Percentiles rank a stretch among this genome's conserved stretches.
Evolutionary conservation across 352 stramenopile genomes (phyloP).

Genomic region (Blastocystis sp.): DNA sequence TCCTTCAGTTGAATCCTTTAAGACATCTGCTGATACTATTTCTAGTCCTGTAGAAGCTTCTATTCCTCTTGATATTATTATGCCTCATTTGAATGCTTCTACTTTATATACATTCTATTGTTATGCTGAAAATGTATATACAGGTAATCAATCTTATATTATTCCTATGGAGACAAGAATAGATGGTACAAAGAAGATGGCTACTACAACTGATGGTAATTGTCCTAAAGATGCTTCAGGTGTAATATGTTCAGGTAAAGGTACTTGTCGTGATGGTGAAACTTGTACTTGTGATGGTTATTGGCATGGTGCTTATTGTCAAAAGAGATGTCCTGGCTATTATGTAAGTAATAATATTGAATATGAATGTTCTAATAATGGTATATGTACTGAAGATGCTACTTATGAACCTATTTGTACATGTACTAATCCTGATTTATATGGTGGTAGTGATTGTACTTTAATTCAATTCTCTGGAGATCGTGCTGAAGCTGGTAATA

Average conservation of each 20-base stretch:
- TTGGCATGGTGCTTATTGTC: conserved; percentile 3
- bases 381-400: no score
- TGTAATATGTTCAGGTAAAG: conserved; percentile 7
- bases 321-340: conserved; percentile 3
- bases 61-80: not conserved
- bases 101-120: conserved; percentile 30
- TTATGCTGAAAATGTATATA: conserved; percentile 7
- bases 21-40: no score
- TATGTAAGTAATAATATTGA: no score
- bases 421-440: no score
- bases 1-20: no score
- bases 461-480: no score
- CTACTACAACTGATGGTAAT: conserved; percentile 3
- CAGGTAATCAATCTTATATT: not conserved
- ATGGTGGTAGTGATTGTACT: no score
- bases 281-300: not conserved
- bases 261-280: conserved; percentile 1
- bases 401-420: no score
- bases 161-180: no score
- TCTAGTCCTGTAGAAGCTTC: not conserved
- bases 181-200: conserved; percentile 14
- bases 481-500: no score
- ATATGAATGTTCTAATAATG: no score
- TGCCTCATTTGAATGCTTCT: conserved; percentile 4
- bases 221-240: not conserved